Base-by-base conservation (phyloP, 176 grass and related monocot genomes). In the Poa annua region DNA sequence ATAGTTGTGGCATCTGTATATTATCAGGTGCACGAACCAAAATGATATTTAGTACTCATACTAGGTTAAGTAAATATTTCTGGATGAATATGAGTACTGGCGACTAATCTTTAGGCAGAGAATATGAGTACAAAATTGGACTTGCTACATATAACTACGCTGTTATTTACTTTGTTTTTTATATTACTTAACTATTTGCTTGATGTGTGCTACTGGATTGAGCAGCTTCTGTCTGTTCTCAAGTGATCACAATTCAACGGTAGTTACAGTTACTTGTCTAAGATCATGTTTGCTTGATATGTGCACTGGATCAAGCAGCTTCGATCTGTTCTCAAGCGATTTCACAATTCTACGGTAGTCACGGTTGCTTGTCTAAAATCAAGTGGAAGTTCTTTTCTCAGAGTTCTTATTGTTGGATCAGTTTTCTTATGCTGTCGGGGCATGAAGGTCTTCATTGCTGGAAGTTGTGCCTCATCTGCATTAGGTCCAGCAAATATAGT, bases 271-370 rank as follows among this genome's bases (percentile, higher is more conserved):
- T 48, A 4, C 47, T 48, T 48, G 0, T 47, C 45, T 41, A 41
- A 41, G 38, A 41, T 41, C 36, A 48, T 48, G 10, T 61, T 71
- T 26, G 3, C 53, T 49, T 84, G 5, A 17, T 42, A 17, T 75
- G 32, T 75, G 26, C 60, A 68, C 15, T 76, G 69, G 5, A 32
- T 89, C 70, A 50, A 89, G 83, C 71, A 85, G 41, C 29, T 85
- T 80, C 39, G 60, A 65, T 34, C 17, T 76, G 13, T 76, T 85
- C 4, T 54, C 22, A 22, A 81, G 11, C 20, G 50, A 12, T 42
- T 3, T 66, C 33, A n/a, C 15, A 68, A 75, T 29, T 41, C 56
- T 54, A 66, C 4, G 3, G 9, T 72, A 71, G 45, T 41, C 20
- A 1, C 8, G 6, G 39, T 78, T 35, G 11, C 66, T 21, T 78